phyloP scores from a whole-genome alignment of 768 basidiomycete genomes.

The Austroboletus festivus region DNA sequence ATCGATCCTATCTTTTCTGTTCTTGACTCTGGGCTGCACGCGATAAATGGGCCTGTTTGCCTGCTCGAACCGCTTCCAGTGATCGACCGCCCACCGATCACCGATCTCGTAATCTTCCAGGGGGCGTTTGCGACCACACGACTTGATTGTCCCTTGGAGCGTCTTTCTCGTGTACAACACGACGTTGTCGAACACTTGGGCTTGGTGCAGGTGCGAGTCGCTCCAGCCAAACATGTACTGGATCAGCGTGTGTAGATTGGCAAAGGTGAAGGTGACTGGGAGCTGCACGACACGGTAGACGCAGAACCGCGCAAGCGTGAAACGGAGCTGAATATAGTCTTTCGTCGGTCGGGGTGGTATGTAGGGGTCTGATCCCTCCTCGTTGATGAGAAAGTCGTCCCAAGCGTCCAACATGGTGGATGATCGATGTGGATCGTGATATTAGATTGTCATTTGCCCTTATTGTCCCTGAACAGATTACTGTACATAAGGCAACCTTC shows the following conservation, averaged over 20 bases:
- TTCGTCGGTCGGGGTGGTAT: conserved; percentile 10
- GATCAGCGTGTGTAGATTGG: conserved; percentile 29
- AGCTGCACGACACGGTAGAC: conserved; percentile 27
- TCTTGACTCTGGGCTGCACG: conserved; percentile 7
- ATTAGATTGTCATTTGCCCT: no score
- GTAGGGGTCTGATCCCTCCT: conserved; percentile 1
- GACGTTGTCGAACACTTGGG: conserved; percentile 21
- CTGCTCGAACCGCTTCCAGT: conserved; percentile 16
- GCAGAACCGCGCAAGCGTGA: conserved; percentile 27
- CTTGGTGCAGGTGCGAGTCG: conserved; percentile 21
- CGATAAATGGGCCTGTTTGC: conserved; percentile 19
- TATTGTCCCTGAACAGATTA: no score
- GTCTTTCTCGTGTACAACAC: conserved; percentile 14
- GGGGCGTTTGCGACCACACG: conserved; percentile 17
- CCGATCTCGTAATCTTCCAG: conserved; percentile 14
- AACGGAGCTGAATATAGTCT: conserved; percentile 27
- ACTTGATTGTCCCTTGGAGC: conserved; percentile 20
- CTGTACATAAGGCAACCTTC: no score
- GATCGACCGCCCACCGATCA: conserved; percentile 1
- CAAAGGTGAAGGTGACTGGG: conserved; percentile 29
- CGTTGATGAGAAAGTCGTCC: not conserved
- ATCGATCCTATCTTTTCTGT: conserved; percentile 8
- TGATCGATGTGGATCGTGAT: not conserved
- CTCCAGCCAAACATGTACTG: conserved; percentile 34
- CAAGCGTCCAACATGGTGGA: conserved; percentile 8